Evolutionary conservation across 139 green algal genomes (phyloP), one percentile per base, ranked within the genome.

Genomic region (Desmodesmus armatus): DNA sequence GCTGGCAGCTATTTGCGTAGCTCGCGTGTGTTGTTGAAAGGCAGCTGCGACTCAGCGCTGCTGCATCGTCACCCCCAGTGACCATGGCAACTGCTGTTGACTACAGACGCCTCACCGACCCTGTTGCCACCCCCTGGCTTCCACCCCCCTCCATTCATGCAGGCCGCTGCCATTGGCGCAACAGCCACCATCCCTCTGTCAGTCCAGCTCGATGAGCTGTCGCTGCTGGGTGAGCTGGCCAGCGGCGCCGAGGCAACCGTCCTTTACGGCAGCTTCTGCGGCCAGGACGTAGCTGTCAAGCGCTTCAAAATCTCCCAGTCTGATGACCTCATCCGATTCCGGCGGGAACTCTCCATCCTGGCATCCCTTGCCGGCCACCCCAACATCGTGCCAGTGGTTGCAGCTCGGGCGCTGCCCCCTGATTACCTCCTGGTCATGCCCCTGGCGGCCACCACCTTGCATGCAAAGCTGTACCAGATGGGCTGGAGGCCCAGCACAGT

Each of bases 211-310:
- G 37, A 65, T 0, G 82, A 90, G 0, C 78, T 90, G 11, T 62
- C 31, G 0, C 69, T 88, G 5, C 37, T 51, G 25, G 58, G 67
- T 23, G 78, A 88, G 71, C 55, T 85, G 21, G 63, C 74, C 7
- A n/a, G 15, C 5, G 82, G 58, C 3, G 71, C 82, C 5, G 71
- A 82, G 29, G 71, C 82, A 2, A 55, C 49, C 43, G 71, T 76
- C 7, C 27, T 80, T 1, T 70, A 55, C 13, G 66, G 33, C 67
- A 49, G 25, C 40, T 60, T 39, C 31, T 27, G 17, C 55, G 40
- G 7, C 63, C 83, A 69, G 31, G 80, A 86, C 5, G 95, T 98
- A n/a, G 95, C 95, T 0, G 83, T 98, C 15, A 98, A 98, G 87
- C 89, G 85, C 39, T 81, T 88, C 3, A 84, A 84, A 31, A 95